Conservation (phyloP, 1,284 basidiomycete genomes). For the Cryptococcus floricola region DNA sequence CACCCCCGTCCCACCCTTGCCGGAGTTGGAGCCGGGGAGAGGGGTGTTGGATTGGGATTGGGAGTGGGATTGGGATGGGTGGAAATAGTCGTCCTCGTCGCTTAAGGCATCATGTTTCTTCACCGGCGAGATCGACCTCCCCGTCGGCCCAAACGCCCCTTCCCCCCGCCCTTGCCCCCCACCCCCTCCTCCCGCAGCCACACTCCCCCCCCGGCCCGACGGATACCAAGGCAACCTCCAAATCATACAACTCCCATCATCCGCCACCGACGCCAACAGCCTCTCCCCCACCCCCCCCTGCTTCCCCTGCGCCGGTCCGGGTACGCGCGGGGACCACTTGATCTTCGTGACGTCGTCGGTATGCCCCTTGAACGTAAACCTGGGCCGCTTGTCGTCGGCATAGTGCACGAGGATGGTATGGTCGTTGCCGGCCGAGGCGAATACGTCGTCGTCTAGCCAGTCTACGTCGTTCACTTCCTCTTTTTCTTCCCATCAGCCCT, state of each 20-base stretch:
- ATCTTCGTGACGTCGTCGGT: conserved; percentile 42
- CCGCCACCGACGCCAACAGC: conserved; percentile 36
- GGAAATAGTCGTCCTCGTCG: conserved; percentile 23
- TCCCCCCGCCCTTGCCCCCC: too few relatives aligned
- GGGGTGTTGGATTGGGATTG: conserved; percentile 9
- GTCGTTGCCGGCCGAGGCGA: conserved; percentile 43
- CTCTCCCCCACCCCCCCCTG: conserved; percentile 7
- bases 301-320: too few relatives aligned
- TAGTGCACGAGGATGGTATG: conserved; percentile 40
- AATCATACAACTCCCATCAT: conserved; percentile 41
- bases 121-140: conserved; percentile 9
- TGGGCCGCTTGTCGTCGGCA: conserved; percentile 30
- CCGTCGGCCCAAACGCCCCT: background rate
- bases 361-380: conserved; percentile 41
- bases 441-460: conserved; percentile 46
- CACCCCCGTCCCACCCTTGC: conserved; percentile 5
- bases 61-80: conserved; percentile 1
- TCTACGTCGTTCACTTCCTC: conserved; percentile 47
- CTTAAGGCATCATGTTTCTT: conserved; percentile 8
- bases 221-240: conserved; percentile 41
- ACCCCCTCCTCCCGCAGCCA: too few relatives aligned
- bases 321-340: conserved; percentile 32
- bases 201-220: conserved; percentile 1
- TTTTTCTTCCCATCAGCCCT: conserved; percentile 1
- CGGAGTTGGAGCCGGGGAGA: background rate